These are phyloP conservation scores for Trametes polyzona DNA, from an alignment of 1,284 basidiomycete genomes.

Conservation along the genomic window DNA sequence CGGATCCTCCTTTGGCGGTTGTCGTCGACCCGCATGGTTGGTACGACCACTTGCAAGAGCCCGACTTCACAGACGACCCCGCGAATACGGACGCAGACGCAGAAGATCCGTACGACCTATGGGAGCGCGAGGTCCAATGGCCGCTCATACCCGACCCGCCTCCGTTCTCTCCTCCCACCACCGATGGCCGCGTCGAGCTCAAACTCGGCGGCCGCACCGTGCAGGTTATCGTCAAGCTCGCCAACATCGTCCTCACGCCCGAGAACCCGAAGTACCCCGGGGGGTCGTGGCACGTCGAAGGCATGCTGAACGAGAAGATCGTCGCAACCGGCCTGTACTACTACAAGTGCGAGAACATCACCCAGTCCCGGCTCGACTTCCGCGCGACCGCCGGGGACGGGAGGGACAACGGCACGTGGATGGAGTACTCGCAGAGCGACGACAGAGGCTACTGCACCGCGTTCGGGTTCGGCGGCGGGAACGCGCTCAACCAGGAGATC, in stretches of 20 bases:
- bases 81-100: background rate
- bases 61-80: background rate
- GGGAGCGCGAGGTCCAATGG: conserved; percentile 14
- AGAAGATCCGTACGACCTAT: conserved; percentile 9
- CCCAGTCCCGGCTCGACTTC: conserved; percentile 24
- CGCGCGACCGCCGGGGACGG: conserved; percentile 4
- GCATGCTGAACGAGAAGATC: conserved; percentile 51
- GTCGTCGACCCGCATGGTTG: background rate
- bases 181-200: conserved; percentile 5
- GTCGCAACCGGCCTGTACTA: conserved; percentile 48
- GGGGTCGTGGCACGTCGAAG: conserved; percentile 42
- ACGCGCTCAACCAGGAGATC: conserved; percentile 12
- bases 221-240: conserved; percentile 57
- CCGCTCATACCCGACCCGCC: conserved; percentile 10
- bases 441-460: background rate
- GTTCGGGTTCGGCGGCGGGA: background rate
- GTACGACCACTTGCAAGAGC: background rate
- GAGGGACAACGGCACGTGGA: background rate
- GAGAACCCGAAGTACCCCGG: conserved; percentile 41
- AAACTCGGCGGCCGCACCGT: conserved; percentile 32
- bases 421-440: conserved; percentile 10
- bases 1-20: conserved; percentile 1
- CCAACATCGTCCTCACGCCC: conserved; percentile 52
- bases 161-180: conserved; percentile 1
- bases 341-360: conserved; percentile 23